Evolutionary conservation across 169 alveolate genomes (phyloP).

Genomic region (Theileria annulata): DNA sequence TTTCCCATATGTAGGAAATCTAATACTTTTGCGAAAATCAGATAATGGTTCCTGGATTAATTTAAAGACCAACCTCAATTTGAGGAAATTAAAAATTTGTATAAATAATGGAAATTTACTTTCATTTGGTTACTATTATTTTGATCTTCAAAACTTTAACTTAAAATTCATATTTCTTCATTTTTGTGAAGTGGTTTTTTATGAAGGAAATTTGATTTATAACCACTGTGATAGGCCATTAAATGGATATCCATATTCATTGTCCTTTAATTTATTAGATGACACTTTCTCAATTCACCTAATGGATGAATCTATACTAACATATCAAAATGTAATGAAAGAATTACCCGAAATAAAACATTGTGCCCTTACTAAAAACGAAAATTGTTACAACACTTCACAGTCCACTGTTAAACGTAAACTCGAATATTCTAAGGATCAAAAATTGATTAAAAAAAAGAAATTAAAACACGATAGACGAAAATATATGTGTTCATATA

Average conservation of each 20-base stretch:
- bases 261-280: not conserved
- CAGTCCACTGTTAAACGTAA: too few species aligned
- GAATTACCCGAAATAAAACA: not conserved
- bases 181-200: not conserved
- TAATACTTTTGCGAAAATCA: not conserved
- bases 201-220: not conserved
- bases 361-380: not conserved
- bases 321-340: not conserved
- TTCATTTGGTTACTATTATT: not conserved
- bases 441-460: too few species aligned
- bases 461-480: too few species aligned
- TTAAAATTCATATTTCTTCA: too few species aligned
- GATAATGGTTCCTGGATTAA: not conserved
- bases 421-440: too few species aligned
- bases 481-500: too few species aligned
- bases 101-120: too few species aligned
- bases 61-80: not conserved
- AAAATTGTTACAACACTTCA: not conserved
- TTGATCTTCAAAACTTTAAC: not conserved
- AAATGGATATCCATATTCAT: not conserved
- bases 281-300: not conserved
- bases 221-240: not conserved
- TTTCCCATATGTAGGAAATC: not conserved
- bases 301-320: not conserved
- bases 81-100: not conserved